Percentiles rank a stretch among this genome's conserved stretches.
phyloP scores from a whole-genome alignment of 371 early-diverging fungal genomes.

The Mortierella sp. region DNA sequence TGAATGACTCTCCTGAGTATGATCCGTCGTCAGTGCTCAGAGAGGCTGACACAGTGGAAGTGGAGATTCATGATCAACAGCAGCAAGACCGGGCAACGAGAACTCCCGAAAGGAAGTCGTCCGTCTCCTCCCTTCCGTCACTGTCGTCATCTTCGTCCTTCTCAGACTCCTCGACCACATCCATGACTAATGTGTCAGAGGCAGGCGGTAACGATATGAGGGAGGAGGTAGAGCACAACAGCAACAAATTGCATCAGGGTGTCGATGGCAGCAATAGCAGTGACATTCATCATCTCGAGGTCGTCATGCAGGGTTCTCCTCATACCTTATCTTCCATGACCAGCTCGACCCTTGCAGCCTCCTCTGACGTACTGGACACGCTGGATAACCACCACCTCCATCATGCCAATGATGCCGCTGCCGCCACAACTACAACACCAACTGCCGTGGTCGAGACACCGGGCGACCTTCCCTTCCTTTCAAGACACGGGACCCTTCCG shows the following conservation, averaged over 20 bases:
- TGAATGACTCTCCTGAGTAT: neutral
- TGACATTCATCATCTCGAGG: neutral
- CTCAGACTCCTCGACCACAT: constrained; percentile 20
- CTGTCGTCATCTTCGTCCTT: constrained; percentile 19
- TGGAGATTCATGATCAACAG: neutral
- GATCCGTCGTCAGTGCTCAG: neutral
- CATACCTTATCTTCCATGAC: constrained; percentile 7
- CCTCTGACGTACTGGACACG: neutral
- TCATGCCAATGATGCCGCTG: neutral
- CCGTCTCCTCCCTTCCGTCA: constrained; percentile 25
- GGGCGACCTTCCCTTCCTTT: neutral
- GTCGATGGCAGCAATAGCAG: too few relatives aligned
- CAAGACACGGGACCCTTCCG: neutral
- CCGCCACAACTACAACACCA: neutral
- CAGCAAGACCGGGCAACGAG: neutral
- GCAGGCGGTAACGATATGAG: neutral
- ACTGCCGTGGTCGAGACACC: neutral
- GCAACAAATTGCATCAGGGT: neutral
- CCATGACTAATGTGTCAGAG: constrained; percentile 11
- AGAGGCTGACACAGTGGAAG: neutral
- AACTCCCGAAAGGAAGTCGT: constrained; percentile 1
- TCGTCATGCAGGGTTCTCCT: constrained; percentile 2
- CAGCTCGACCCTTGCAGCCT: constrained; percentile 1
- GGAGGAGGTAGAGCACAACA: neutral
- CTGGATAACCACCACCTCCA: neutral